Evolutionary conservation across 1,284 basidiomycete genomes (phyloP), one percentile per base, ranked within the genome.

Genomic region (Mycena sp.): DNA sequence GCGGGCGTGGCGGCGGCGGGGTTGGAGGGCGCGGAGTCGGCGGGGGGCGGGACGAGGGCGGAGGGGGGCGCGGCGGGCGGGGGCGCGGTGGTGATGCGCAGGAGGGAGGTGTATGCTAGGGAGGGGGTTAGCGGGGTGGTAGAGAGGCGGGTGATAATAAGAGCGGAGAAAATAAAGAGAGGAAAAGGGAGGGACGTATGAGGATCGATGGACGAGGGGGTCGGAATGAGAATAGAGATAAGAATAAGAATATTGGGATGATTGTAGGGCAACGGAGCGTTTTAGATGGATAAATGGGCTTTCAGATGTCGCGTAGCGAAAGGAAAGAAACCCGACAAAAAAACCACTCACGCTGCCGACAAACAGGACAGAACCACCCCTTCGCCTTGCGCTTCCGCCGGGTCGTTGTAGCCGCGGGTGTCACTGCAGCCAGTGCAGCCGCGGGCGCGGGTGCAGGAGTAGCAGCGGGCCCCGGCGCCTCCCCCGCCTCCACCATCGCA

Each of bases 291-390:
- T n/a, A n/a, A n/a, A n/a, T n/a, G n/a, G n/a, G n/a, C n/a, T n/a
- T n/a, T n/a, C n/a, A n/a, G n/a, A n/a, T n/a, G n/a, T n/a, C n/a
- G n/a, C n/a, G n/a, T n/a, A n/a, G n/a, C n/a, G n/a, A 51, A 44
- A 44, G 29, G 51, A n/a, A 16, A 51, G 38, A 11, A 37, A 29
- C 46, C 30, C 9, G 6, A 6, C 50, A 51, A 54, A 25, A 28
- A 41, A 51, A 29, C 58, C 16, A 81, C 89, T 76, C 69, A 91
- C 89, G 93, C 82, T 96, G 94, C 70, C 94, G 85, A 75, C 94
- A 96, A 52, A 96, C 93, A 29, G 94, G 94, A 75, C 94, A 96
- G 85, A 93, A 94, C 94, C 94, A 96, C 16, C 94, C 94, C 77
- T 96, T 96, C 1, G 93, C 91, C 79, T 93, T 95, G 69, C 94